A percentile compares a stretch with the other conserved stretches of the same genome.
These are phyloP conservation scores for Leccinum variicolor DNA, from an alignment of 768 basidiomycete species.

Conservation along the genomic window DNA sequence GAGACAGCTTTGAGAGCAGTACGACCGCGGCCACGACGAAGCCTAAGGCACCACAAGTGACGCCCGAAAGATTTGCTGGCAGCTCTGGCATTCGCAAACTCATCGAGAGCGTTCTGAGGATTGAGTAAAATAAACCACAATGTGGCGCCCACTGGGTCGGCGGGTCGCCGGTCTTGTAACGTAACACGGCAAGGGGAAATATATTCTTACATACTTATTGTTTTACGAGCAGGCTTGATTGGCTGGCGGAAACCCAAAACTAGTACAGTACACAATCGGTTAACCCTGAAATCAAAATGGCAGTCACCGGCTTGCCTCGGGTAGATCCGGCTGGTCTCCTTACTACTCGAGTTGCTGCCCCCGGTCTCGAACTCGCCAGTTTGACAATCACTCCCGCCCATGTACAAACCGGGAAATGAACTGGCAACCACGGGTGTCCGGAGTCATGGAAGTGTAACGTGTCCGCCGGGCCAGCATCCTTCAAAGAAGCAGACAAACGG, in stretches of 20 bases:
- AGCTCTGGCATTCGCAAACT: not conserved
- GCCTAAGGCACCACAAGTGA: not conserved
- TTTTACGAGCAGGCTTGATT: no score
- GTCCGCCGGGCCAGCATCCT: conserved; percentile 66
- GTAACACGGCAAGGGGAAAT: no score
- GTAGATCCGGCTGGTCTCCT: no score
- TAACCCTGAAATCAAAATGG: no score
- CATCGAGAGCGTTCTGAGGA: not conserved
- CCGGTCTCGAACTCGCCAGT: no score
- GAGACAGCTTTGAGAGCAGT: not conserved
- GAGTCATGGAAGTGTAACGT: conserved; percentile 59
- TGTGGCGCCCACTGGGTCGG: no score
- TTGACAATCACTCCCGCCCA: no score
- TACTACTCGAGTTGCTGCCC: no score
- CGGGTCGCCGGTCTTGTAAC: no score
- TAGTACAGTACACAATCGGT: not conserved
- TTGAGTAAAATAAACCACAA: not conserved
- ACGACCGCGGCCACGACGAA: not conserved
- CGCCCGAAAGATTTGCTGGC: not conserved
- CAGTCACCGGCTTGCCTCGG: no score
- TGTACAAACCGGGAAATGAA: no score
- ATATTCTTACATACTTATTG: no score
- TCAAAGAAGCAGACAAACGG: conserved; percentile 71
- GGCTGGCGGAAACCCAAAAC: not conserved
- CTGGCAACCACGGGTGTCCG: conserved; percentile 38